Conservation (phyloP, 306 rosid species). For the Sindora glabra region DNA sequence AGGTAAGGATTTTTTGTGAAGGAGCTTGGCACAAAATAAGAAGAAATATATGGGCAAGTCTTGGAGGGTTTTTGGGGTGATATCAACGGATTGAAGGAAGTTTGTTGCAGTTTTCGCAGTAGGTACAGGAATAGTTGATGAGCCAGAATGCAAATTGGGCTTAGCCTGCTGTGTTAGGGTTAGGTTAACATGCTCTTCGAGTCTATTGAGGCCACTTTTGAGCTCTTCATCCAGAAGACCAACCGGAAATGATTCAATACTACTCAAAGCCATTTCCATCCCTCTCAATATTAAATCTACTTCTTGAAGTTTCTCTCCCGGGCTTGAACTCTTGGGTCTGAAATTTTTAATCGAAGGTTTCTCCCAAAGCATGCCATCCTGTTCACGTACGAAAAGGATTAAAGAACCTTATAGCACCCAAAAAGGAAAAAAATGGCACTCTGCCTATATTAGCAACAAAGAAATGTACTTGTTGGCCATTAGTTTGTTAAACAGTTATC, state of each 20-base stretch:
- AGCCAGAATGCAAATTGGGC: slow-evolving; percentile 7
- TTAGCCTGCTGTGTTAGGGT: slow-evolving; percentile 13
- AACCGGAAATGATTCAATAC: slow-evolving; percentile 35
- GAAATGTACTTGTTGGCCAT: no score
- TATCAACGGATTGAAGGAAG: slow-evolving; percentile 38
- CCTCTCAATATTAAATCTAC: slow-evolving; percentile 39
- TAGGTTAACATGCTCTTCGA: slow-evolving; percentile 30
- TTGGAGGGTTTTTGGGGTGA: slow-evolving; percentile 29
- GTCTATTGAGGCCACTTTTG: slow-evolving; percentile 25
- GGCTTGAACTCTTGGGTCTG: not conserved
- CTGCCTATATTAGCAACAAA: not conserved
- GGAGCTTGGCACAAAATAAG: slow-evolving; percentile 45
- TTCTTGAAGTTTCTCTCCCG: slow-evolving; percentile 27
- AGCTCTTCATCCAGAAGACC: slow-evolving; percentile 17
- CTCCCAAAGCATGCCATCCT: slow-evolving; percentile 70
- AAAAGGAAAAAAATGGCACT: not conserved
- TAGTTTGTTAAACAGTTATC: no score
- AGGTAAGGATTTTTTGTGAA: slow-evolving; percentile 14
- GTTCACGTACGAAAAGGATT: not conserved
- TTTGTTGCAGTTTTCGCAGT: slow-evolving; percentile 13
- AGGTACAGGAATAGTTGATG: slow-evolving; percentile 44
- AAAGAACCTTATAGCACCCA: not conserved
- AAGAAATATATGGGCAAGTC: slow-evolving; percentile 52
- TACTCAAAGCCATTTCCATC: slow-evolving; percentile 48
- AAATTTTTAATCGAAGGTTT: slow-evolving; percentile 24